Conservation (phyloP, 176 grass and related monocot genomes). For the Zoysia pacifica region DNA sequence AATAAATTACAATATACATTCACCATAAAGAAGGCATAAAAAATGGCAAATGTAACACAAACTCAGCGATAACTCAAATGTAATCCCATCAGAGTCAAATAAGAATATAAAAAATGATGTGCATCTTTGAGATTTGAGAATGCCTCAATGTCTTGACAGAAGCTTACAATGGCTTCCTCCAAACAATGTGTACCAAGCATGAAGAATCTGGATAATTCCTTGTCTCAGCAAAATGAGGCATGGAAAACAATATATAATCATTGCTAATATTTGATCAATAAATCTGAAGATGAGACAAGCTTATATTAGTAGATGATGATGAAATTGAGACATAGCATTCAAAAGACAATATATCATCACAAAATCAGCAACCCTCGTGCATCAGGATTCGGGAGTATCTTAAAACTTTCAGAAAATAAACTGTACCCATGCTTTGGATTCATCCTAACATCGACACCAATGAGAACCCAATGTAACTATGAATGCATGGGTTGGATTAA, state of each 20-base stretch:
- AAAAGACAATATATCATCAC: no score
- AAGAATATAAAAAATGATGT: background rate
- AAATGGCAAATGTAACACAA: background rate
- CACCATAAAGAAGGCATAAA: background rate
- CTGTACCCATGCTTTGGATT: background rate
- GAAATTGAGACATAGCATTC: background rate
- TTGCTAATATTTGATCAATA: no score
- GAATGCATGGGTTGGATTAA: no score
- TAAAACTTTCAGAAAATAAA: no score
- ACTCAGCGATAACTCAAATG: background rate
- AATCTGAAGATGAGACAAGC: no score
- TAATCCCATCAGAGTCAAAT: background rate
- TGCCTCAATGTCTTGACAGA: background rate
- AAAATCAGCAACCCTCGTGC: no score
- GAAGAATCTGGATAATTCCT: background rate
- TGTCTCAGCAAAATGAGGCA: background rate
- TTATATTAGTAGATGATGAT: background rate
- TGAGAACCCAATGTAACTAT: no score
- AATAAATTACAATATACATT: background rate
- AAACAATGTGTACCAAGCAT: background rate
- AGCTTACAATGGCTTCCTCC: background rate
- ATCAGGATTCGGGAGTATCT: no score
- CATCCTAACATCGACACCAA: background rate
- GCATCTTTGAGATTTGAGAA: background rate
- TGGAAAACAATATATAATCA: background rate